Conservation (phyloP, 495 filamentous ascomycete species). For the Tuber indicum region DNA sequence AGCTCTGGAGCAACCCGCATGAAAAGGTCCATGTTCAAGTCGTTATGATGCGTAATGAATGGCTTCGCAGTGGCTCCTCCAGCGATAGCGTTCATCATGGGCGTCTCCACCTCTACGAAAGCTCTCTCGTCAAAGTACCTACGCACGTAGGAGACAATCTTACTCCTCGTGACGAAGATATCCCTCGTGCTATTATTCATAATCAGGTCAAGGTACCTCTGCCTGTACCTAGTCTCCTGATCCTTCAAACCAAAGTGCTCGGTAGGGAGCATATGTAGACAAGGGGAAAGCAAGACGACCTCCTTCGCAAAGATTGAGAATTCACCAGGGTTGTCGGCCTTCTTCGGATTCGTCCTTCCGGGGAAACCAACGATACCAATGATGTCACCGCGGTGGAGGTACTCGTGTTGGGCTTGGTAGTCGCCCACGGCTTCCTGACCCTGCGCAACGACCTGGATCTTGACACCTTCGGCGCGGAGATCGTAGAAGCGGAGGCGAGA, state of each 20-base stretch:
- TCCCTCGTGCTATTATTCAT: slow-evolving; percentile 82
- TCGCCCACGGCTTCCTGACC: slow-evolving; percentile 55
- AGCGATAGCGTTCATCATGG: slow-evolving; percentile 93
- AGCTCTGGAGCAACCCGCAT: slow-evolving; percentile 93
- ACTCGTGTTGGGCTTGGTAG: slow-evolving; percentile 64
- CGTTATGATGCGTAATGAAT: slow-evolving; percentile 92
- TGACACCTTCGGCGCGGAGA: slow-evolving; percentile 72
- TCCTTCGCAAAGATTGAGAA: slow-evolving; percentile 88
- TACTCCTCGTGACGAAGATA: slow-evolving; percentile 72
- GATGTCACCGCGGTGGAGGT: slow-evolving; percentile 83
- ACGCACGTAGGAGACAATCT: slow-evolving; percentile 78
- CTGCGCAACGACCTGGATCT: slow-evolving; percentile 88
- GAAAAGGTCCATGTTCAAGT: slow-evolving; percentile 84
- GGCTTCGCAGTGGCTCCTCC: slow-evolving; percentile 95
- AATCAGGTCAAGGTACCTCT: slow-evolving; percentile 90
- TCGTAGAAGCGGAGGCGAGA: slow-evolving; percentile 91
- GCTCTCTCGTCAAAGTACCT: slow-evolving; percentile 75
- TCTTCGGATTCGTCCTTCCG: slow-evolving; percentile 84
- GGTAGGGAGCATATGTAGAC: slow-evolving; percentile 85
- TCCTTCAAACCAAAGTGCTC: slow-evolving; percentile 93
- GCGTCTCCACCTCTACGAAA: slow-evolving; percentile 94
- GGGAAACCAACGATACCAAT: slow-evolving; percentile 83
- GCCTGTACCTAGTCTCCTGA: slow-evolving; percentile 82
- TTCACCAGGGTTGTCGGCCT: slow-evolving; percentile 70
- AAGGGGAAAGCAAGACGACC: slow-evolving; percentile 77